A percentile compares a stretch with the other conserved stretches of the same genome.
phyloP scores from a whole-genome alignment of 768 basidiomycete genomes.

The Psilocybe tampanensis region DNA sequence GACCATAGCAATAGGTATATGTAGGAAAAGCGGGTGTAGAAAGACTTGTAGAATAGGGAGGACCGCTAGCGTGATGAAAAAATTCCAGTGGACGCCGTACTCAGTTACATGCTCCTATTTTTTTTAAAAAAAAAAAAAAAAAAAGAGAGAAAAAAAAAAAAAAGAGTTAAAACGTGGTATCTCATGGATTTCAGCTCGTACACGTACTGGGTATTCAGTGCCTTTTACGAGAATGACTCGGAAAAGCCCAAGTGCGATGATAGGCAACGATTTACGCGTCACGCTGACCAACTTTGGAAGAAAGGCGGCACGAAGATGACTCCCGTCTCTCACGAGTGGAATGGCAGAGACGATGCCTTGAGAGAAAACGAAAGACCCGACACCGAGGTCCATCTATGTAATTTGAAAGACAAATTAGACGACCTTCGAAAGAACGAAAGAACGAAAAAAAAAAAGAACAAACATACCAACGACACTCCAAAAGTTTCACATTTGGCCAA shows the following conservation, averaged over 20 bases:
- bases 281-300: conserved; percentile 51
- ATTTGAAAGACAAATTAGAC: neutral
- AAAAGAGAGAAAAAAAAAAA: neutral
- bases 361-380: conserved; percentile 97
- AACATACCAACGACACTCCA: conserved; percentile 87
- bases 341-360: conserved; percentile 92
- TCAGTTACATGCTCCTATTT: conserved; percentile 95
- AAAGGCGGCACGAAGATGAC: conserved; percentile 50
- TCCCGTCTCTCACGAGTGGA: conserved; percentile 68
- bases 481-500: conserved; percentile 94
- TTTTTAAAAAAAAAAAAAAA: too few relatives aligned
- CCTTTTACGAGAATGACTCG: conserved; percentile 89
- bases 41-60: conserved; percentile 74
- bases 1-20: conserved; percentile 60
- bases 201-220: conserved; percentile 85
- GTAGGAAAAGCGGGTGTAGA: conserved; percentile 65
- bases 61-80: conserved; percentile 90
- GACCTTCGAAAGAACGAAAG: neutral
- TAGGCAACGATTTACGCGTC: conserved; percentile 61
- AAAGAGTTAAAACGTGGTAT: too few relatives aligned
- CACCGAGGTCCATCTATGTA: conserved; percentile 93
- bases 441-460: neutral
- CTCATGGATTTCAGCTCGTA: too few relatives aligned
- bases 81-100: conserved; percentile 98
- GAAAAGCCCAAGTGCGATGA: conserved; percentile 73